These are phyloP conservation scores for Globisporangium acanthophoron DNA, from an alignment of 352 stramenopile genomes.

Conservation along the genomic window DNA sequence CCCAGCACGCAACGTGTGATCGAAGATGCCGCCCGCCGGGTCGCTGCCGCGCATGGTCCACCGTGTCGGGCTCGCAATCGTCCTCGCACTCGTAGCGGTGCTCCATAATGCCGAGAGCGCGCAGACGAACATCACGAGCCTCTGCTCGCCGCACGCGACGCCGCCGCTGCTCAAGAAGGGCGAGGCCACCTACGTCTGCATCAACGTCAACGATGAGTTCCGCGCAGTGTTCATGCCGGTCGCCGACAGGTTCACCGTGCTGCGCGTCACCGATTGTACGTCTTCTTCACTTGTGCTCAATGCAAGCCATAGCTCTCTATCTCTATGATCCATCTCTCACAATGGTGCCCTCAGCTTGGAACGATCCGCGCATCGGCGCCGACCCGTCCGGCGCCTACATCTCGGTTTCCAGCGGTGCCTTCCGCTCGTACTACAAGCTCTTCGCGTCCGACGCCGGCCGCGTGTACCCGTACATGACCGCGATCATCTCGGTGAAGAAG, in stretches of 20 bases:
- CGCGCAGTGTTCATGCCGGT: conserved; percentile 71
- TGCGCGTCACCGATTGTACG: conserved; percentile 70
- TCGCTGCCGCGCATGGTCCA: too few species aligned
- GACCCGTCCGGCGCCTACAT: conserved; percentile 44
- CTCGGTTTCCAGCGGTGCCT: conserved; percentile 59
- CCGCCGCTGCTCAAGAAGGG: conserved; percentile 53
- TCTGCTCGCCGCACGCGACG: conserved; percentile 51
- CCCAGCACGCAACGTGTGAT: not conserved
- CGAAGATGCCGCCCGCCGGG: too few species aligned
- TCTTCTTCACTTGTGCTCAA: not conserved
- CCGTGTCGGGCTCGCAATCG: not conserved
- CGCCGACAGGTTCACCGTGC: conserved; percentile 71
- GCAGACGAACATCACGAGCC: conserved; percentile 51
- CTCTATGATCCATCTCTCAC: not conserved
- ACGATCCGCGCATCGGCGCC: conserved; percentile 52
- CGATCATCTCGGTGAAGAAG: conserved; percentile 78
- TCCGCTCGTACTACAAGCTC: conserved; percentile 70
- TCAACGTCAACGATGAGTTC: conserved; percentile 76
- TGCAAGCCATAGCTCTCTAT: not conserved
- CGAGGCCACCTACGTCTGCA: conserved; percentile 57
- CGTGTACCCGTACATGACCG: conserved; percentile 72
- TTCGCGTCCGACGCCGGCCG: conserved; percentile 39
- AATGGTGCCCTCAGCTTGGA: conserved; percentile 40
- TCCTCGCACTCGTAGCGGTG: not conserved
- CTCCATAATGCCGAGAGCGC: conserved; percentile 6